phyloP scores from a whole-genome alignment of 1,284 basidiomycete genomes.

The Rhodotorula sp. region DNA sequence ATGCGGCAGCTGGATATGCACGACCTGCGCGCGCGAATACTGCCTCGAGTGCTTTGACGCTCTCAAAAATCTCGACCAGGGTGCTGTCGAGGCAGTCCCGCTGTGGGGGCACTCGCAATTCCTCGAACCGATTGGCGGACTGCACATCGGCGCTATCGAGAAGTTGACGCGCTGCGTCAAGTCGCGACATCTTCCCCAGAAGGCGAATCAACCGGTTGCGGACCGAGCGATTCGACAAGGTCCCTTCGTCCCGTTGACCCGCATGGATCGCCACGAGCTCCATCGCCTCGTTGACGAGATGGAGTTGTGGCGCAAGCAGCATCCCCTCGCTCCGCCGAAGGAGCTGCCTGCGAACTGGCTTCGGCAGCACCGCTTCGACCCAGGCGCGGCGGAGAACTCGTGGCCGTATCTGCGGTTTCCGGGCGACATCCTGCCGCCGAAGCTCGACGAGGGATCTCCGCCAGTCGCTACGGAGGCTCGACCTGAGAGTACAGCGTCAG shows the following conservation, averaged over 20 bases:
- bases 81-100: background rate
- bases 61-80: background rate
- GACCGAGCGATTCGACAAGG: constrained; percentile 38
- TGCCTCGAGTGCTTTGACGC: constrained; percentile 70
- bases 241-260: constrained; percentile 62
- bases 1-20: constrained; percentile 82
- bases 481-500: background rate
- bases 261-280: constrained; percentile 67
- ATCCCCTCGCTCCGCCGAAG: constrained; percentile 20
- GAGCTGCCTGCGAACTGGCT: constrained; percentile 18
- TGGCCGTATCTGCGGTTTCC: constrained; percentile 14
- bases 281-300: constrained; percentile 64
- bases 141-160: background rate
- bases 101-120: too few relatives aligned
- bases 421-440: constrained; percentile 6
- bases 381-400: constrained; percentile 43
- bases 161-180: constrained; percentile 10
- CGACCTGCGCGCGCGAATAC: constrained; percentile 81
- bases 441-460: constrained; percentile 22
- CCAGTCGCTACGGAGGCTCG: background rate
- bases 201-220: constrained; percentile 56
- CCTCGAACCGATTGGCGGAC: background rate
- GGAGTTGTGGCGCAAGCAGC: constrained; percentile 52
- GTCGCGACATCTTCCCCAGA: constrained; percentile 34
- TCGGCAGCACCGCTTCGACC: background rate